These are phyloP conservation scores for Salix caprea DNA, from an alignment of 345 rosid species.

Conservation along the genomic window DNA sequence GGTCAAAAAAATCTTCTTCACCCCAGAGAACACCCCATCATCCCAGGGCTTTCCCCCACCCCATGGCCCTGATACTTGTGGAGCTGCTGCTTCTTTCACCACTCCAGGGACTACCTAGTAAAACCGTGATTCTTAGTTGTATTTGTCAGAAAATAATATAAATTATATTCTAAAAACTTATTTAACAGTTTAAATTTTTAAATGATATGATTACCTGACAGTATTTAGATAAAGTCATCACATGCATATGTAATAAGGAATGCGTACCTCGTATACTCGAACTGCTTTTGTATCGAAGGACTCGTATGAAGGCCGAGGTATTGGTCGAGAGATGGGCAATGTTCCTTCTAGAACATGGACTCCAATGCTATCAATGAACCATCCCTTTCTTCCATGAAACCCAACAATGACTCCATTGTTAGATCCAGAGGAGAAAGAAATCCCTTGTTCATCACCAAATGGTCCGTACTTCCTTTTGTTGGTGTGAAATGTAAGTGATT, in stretches of 20 bases:
- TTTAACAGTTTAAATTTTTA: too few relatives aligned
- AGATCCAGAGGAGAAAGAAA: constrained; percentile 18
- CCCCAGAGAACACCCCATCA: constrained; percentile 17
- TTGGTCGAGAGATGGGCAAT: neutral
- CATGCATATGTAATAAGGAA: neutral
- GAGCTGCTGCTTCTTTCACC: constrained; percentile 5
- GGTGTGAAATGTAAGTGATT: constrained; percentile 25
- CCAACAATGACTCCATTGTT: constrained; percentile 19
- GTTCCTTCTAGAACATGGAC: constrained; percentile 20
- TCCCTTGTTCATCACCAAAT: constrained; percentile 30
- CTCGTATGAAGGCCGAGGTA: neutral
- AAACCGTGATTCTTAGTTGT: neutral
- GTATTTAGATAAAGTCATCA: neutral
- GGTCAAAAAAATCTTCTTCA: constrained; percentile 12
- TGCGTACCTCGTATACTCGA: neutral
- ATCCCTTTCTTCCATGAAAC: constrained; percentile 24
- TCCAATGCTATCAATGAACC: constrained; percentile 25
- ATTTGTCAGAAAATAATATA: too few relatives aligned
- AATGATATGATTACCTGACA: fast-evolving
- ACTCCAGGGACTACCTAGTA: constrained; percentile 1
- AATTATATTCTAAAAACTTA: too few relatives aligned
- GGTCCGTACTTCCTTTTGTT: constrained; percentile 28
- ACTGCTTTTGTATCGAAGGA: neutral
- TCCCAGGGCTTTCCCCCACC: constrained; percentile 27
- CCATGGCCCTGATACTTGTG: constrained; percentile 20